Base-by-base conservation (phyloP, 768 basidiomycete genomes). In the Filobasidium floriforme region DNA sequence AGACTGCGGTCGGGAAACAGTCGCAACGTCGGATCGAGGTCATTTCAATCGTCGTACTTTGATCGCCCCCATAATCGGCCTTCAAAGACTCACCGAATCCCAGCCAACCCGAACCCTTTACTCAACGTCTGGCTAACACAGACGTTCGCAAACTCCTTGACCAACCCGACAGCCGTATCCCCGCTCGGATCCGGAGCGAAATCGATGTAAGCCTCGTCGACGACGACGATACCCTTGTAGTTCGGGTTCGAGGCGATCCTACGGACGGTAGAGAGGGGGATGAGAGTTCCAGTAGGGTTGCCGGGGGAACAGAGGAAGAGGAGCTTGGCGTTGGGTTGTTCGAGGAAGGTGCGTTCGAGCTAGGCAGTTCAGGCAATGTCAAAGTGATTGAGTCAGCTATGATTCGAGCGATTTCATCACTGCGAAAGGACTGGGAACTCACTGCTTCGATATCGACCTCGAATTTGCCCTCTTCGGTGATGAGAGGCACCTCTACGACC, bases 171-270 rank as follows among this genome's bases (percentile, higher is more conserved):
- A 0, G 90, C 89, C 51, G 87, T 88, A 32, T 82, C 79, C 19
- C 81, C 82, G 10, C 82, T 76, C 15, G 54, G 54, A 57, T 32
- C 29, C 0, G 82, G 83, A 0, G 89, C 85, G 73, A 98, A 99
- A 77, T 99, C 96, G 75, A 98, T 89, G 79, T 99, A 98, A 0
- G 96, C 96, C 77, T 99, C 96, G 74, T 99, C 96, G 6, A 98
- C 87, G 32, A 94, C 83, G 44, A 97, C 87, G 68, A 99, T 86
- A 9, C 96, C 96, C 71, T 87, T 90, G 84, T 89, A 98, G 0
- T 82, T 81, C 10, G 86, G 83, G 77, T 89, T 89, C 37, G 92
- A 87, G 28, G 94, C 81, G 18, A 98, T 78, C 11, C 83, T 73
- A 0, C 85, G 83, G 66, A 98, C 81, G 14, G 87, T 83, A 11